Conservation (phyloP, 2,329 filamentous ascomycete genomes). For the Proliferodiscus dingleyae region DNA sequence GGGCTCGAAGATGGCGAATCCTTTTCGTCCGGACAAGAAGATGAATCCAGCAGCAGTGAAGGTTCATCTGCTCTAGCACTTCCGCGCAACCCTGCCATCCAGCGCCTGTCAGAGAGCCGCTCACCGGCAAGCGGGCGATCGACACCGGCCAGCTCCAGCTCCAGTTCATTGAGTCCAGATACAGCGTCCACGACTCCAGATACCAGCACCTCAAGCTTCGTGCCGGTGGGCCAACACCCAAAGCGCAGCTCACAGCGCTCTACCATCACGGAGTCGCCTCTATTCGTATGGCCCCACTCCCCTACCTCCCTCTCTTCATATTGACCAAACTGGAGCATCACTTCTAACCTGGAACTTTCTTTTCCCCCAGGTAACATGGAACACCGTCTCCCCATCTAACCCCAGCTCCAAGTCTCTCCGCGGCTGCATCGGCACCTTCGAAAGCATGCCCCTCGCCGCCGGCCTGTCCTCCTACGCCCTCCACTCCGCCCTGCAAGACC, state of each 20-base stretch:
- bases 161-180: conserved; percentile 1
- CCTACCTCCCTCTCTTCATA: background rate
- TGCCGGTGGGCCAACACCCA: conserved; percentile 19
- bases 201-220: conserved; percentile 36
- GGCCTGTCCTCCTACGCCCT: conserved; percentile 78
- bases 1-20: conserved; percentile 26
- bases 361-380: conserved; percentile 52
- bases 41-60: background rate
- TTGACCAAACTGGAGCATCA: background rate
- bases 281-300: conserved; percentile 62
- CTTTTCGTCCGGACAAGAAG: background rate
- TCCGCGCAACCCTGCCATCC: conserved; percentile 15
- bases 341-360: background rate
- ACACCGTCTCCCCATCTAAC: conserved; percentile 55
- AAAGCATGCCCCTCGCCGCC: conserved; percentile 64
- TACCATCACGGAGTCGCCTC: conserved; percentile 53
- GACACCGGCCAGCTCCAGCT: conserved; percentile 10
- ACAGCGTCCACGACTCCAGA: conserved; percentile 39
- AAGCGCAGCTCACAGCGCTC: conserved; percentile 20
- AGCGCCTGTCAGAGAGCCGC: conserved; percentile 14
- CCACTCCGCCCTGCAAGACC: conserved; percentile 66
- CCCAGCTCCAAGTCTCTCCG: conserved; percentile 50
- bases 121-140: conserved; percentile 17
- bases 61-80: background rate
- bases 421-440: conserved; percentile 96